A percentile compares a stretch with the other conserved stretches of the same genome.
These are phyloP conservation scores for Alnus glutinosa DNA, from an alignment of 306 rosid genomes.

Conservation along the genomic window DNA sequence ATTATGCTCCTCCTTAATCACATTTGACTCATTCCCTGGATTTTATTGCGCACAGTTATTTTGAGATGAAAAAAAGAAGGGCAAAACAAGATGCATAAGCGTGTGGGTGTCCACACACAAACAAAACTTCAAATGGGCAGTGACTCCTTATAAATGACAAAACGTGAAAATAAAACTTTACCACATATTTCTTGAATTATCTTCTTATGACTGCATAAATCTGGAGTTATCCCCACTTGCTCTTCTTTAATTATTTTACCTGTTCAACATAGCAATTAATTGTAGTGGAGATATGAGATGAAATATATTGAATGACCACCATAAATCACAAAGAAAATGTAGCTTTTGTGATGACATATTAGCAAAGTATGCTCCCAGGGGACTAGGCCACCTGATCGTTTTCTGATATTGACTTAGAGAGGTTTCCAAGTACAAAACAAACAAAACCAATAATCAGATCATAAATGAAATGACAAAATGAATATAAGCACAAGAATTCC, in stretches of 20 bases:
- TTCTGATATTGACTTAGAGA: constrained; percentile 33
- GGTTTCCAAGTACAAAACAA: not conserved
- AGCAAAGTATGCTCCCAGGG: constrained; percentile 12
- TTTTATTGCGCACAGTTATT: constrained; percentile 10
- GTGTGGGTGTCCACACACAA: not conserved
- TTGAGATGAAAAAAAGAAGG: not conserved
- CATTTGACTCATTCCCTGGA: constrained; percentile 39
- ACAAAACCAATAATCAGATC: constrained; percentile 17
- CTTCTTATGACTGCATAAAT: constrained; percentile 25
- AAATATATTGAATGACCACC: not conserved
- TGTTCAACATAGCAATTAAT: constrained; percentile 30
- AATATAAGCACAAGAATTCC: not conserved
- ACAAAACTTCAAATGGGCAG: constrained; percentile 4
- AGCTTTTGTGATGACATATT: not conserved
- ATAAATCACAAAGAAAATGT: constrained; percentile 5
- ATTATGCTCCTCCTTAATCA: constrained; percentile 14
- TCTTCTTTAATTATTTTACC: constrained; percentile 39
- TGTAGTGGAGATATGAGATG: constrained; percentile 2
- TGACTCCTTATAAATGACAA: not conserved
- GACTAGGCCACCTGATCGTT: constrained; percentile 25
- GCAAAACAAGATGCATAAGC: not conserved
- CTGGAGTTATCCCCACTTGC: constrained; percentile 24
- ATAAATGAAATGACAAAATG: not conserved
- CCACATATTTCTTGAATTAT: constrained; percentile 26
- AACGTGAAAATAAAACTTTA: constrained; percentile 8